Evolutionary conservation across 257 asterid genomes (phyloP), one percentile per base, ranked within the genome.

Genomic region (Ligustrum vulgare): DNA sequence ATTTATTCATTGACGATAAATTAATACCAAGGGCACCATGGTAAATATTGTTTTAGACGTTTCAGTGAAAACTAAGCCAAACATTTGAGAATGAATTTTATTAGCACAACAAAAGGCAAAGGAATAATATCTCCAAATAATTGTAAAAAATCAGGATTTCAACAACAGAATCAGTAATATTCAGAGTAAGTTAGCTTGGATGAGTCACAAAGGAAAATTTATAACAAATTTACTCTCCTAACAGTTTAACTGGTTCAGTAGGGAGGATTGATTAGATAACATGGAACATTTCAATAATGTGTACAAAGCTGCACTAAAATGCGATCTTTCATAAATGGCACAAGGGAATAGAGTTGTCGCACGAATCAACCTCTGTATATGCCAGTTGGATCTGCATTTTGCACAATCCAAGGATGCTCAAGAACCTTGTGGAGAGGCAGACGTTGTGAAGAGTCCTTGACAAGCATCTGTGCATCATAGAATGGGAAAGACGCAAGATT

Each of bases 381-480:
- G 18, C 87, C 86, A 47, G 87, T 81, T 8, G 90, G 88, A 69
- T 83, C 90, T 47, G 85, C 90, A 79, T 84, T 83, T 72, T 86
- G 88, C 63, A 86, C 72, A 39, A 86, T 77, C 90, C 90, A 86
- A 8, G 85, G 83, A 78, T 86, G 90, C 83, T 81, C 90, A 3
- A 86, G 83, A 67, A 84, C 67, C 76, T 86, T 86, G 66, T 83
- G 83, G 56, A 81, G 74, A 20, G 90, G 85, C 64, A 86, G 72
- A 28, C 90, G 83, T 23, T 81, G 70, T 18, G 85, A 80, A 56
- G 83, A 81, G 69, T 82, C 88, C 70, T 80, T 86, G 71, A 86
- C 85, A 41, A 86, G 86, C 90, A 86, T 86, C 90, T 86, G 75
- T 60, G 15, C 36, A 8, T 31, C 71, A 79, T 60, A 56, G 51